A percentile compares a stretch with the other conserved stretches of the same genome.
These are phyloP conservation scores for Calycina marina DNA, from an alignment of 2,329 filamentous ascomycete species.

Conservation along the genomic window DNA sequence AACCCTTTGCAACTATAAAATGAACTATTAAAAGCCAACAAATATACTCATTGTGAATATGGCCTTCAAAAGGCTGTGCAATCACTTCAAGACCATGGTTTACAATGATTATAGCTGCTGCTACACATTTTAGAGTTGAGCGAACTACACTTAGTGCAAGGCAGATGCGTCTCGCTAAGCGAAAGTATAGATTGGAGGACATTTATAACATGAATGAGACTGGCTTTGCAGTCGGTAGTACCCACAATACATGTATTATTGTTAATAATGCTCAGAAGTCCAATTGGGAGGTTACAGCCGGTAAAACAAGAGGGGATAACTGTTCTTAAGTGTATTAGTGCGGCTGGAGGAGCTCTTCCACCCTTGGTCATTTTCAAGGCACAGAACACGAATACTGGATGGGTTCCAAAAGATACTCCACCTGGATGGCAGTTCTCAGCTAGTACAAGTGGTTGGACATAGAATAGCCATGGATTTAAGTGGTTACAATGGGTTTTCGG, in stretches of 20 bases:
- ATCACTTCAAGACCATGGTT: too few species aligned
- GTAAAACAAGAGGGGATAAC: not conserved
- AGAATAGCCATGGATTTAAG: not conserved
- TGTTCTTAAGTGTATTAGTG: not conserved
- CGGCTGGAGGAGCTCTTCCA: not conserved
- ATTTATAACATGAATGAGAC: conserved; percentile 1
- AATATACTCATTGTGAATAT: too few species aligned
- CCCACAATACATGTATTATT: not conserved
- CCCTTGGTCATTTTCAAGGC: not conserved
- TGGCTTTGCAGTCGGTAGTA: not conserved
- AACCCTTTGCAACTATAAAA: too few species aligned
- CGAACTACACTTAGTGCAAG: too few species aligned
- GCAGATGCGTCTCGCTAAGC: too few species aligned
- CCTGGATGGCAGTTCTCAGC: not conserved
- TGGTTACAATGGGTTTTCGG: not conserved
- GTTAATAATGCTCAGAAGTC: not conserved
- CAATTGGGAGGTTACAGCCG: not conserved
- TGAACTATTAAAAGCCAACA: too few species aligned
- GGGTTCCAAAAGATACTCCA: not conserved
- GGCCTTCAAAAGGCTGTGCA: too few species aligned
- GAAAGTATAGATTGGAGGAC: not conserved
- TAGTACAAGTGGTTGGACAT: not conserved
- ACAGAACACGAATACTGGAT: not conserved
- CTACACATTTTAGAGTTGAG: too few species aligned
- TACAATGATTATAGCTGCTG: too few species aligned